Base-by-base conservation (phyloP, 1,139 yeast species). In the Yamadazyma membranifaciens region DNA sequence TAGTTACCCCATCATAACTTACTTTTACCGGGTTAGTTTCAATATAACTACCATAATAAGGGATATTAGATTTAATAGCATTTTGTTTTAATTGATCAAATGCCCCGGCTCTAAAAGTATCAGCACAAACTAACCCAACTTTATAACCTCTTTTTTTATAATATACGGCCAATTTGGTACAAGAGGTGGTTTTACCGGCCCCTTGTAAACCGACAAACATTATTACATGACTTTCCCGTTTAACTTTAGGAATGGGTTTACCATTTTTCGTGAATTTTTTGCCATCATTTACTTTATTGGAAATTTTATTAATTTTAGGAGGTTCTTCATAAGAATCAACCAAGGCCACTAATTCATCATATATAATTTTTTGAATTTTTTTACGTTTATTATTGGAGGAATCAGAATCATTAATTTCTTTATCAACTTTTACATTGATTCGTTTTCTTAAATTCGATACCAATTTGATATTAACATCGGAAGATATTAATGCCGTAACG, bases 181-280 rank as follows among this genome's bases (percentile, higher is more conserved):
- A 91, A 2, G 97, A 83, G 0, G 98, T 92, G 22, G 98, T 92
- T 62, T 92, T 92, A 77, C 98, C 98, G 9, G 98, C 95, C 69
- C 98, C 98, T 62, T 94, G 98, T 47, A 92, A 73, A 57, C 98
- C 98, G 42, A 92, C 98, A 75, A 92, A 87, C 98, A 92, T 92
- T 49, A 92, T 85, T 22, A 91, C 87, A 48, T 72, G 73, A 33
- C 71, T 62, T 29, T 59, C 59, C 16, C 58, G 61, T 30, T 54
- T 53, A 22, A 47, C 53, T 16, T 52, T 50, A 46, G 57, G 59
- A 44, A 60, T 62, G 35, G 64, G 63, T 27, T 62, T 63, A 26
- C 72, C 69, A 24, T 57, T 54, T 37, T 56, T 60, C 11, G 35
- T 34, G 16, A 17, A 6, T 30, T 31, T 37, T 9, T 55, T 49